A percentile compares a stretch with the other conserved stretches of the same genome.
phyloP scores from a whole-genome alignment of 176 grass and related monocot genomes.

The Cocos nucifera region DNA sequence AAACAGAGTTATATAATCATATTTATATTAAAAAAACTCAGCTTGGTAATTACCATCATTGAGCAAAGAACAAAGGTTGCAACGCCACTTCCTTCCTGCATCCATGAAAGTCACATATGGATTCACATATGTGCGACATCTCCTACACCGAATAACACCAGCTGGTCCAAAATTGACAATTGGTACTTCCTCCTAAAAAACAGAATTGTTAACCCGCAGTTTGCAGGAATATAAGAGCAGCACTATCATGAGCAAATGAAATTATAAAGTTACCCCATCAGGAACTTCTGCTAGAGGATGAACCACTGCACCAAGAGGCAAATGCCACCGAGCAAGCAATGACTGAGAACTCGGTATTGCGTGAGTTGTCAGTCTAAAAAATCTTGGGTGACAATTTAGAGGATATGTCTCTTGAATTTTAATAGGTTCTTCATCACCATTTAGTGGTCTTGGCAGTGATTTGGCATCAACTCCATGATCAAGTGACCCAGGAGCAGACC shows the following conservation, averaged over 20 bases:
- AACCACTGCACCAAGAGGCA: constrained; percentile 79
- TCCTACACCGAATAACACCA: constrained; percentile 81
- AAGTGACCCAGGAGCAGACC: constrained; percentile 57
- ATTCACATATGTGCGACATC: constrained; percentile 96
- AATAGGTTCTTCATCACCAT: constrained; percentile 55
- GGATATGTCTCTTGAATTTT: constrained; percentile 59
- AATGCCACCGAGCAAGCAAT: constrained; percentile 82
- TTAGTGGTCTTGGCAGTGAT: constrained; percentile 68
- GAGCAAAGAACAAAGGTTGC: constrained; percentile 92
- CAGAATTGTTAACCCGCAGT: too few species aligned
- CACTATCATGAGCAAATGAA: too few species aligned
- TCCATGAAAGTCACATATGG: constrained; percentile 88
- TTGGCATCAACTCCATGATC: constrained; percentile 64
- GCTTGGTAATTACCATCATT: constrained; percentile 59
- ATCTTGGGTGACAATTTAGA: constrained; percentile 82
- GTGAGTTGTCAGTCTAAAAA: constrained; percentile 82
- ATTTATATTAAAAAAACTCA: too few species aligned
- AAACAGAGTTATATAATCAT: too few species aligned
- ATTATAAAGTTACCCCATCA: constrained; percentile 66
- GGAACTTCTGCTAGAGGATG: constrained; percentile 80
- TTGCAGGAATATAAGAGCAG: too few species aligned
- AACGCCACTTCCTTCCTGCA: constrained; percentile 93
- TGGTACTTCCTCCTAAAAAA: constrained; percentile 69
- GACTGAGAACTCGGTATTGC: constrained; percentile 79
- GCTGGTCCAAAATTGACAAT: constrained; percentile 78